Percentiles rank a stretch among this genome's conserved stretches.
Evolutionary conservation across 495 filamentous ascomycete genomes (phyloP).

Genomic region (Diplogelasinospora grovesii): DNA sequence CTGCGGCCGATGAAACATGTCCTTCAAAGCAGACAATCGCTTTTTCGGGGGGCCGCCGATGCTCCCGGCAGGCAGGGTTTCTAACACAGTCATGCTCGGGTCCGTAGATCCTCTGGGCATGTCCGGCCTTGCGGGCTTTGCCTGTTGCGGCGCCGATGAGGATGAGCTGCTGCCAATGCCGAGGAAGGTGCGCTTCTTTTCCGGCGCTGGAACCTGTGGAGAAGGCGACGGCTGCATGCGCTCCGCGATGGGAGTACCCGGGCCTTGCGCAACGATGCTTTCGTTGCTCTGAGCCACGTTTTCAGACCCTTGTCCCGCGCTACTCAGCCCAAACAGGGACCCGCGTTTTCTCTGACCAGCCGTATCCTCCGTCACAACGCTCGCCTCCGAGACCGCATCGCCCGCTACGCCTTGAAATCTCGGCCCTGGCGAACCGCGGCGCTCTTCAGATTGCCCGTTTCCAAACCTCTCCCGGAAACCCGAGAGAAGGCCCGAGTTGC

Average conservation of each 20-base stretch:
- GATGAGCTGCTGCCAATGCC: conserved; percentile 6
- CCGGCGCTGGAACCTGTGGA: conserved; percentile 10
- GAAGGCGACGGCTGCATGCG: conserved; percentile 6
- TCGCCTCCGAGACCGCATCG: conserved; percentile 32
- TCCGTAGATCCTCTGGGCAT: conserved; percentile 15
- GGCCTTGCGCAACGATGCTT: conserved; percentile 23
- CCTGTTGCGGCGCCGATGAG: background rate
- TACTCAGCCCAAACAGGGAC: conserved; percentile 13
- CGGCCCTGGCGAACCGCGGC: conserved; percentile 12
- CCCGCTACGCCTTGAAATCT: conserved; percentile 14
- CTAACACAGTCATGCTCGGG: conserved; percentile 11
- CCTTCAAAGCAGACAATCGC: conserved; percentile 26
- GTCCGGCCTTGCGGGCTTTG: conserved; percentile 3
- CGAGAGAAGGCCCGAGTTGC: conserved; percentile 33
- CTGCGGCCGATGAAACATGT: conserved; percentile 14
- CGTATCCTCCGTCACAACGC: conserved; percentile 26
- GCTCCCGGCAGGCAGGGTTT: conserved; percentile 6
- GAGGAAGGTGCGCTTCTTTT: conserved; percentile 19
- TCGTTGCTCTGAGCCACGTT: conserved; percentile 21
- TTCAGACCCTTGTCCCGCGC: conserved; percentile 5
- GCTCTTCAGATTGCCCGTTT: conserved; percentile 20
- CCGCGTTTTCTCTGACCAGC: conserved; percentile 12
- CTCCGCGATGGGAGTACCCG: conserved; percentile 15
- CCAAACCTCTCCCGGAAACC: conserved; percentile 28
- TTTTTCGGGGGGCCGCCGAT: conserved; percentile 22